Evolutionary conservation across 208 protist genomes (phyloP).

Genomic region (Trichomonas tenax): DNA sequence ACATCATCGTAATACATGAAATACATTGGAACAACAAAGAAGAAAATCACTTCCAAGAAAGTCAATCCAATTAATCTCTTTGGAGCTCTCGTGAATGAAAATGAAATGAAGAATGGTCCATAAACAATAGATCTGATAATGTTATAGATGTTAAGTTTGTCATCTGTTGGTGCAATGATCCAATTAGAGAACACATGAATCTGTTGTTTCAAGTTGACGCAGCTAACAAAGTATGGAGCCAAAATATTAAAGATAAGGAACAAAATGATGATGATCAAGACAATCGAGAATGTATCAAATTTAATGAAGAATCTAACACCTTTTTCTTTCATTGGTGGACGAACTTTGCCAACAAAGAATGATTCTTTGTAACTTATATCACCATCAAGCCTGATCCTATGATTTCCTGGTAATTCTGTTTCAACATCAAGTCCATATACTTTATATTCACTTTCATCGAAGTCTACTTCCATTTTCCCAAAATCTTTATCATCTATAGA

Average conservation of each 20-base stretch:
- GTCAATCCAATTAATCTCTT: background rate
- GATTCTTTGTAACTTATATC: background rate
- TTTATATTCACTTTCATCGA: background rate
- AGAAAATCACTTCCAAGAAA: background rate
- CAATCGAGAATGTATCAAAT: background rate
- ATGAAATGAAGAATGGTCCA: background rate
- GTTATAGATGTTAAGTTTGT: background rate
- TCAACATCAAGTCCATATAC: background rate
- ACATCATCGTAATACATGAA: background rate
- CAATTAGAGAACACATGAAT: background rate
- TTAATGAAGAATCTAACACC: background rate
- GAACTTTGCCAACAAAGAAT: background rate
- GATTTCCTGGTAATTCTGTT: background rate
- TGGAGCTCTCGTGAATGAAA: background rate
- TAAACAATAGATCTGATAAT: background rate
- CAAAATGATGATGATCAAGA: background rate
- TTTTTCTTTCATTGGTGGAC: background rate
- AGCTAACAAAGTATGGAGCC: background rate
- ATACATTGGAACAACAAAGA: background rate
- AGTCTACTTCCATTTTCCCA: background rate
- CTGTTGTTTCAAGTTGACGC: background rate
- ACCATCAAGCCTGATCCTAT: background rate
- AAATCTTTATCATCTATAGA: background rate
- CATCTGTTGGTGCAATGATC: background rate
- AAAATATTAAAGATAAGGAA: background rate